Conservation (phyloP, 2,329 filamentous ascomycete genomes). For the Stachybotrys elegans region DNA sequence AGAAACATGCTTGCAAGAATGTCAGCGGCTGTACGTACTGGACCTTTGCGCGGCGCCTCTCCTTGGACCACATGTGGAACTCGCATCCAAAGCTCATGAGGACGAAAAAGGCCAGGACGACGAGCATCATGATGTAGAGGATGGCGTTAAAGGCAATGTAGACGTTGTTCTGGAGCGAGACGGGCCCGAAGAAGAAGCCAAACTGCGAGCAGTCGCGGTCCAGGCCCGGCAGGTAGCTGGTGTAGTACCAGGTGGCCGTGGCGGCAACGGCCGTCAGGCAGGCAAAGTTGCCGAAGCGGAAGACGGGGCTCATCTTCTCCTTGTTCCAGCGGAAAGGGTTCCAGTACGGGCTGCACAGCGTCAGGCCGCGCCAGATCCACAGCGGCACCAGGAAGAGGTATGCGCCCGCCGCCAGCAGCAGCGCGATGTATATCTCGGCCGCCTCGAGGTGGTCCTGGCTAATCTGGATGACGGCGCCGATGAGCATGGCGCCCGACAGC, state of each 20-base stretch:
- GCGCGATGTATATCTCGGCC: slow-evolving; percentile 25
- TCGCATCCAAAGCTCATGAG: slow-evolving; percentile 18
- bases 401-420: slow-evolving; percentile 24
- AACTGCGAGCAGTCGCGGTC: slow-evolving; percentile 19
- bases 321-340: slow-evolving; percentile 22
- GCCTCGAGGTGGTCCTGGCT: slow-evolving; percentile 15
- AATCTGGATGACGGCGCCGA: slow-evolving; percentile 23
- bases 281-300: slow-evolving; percentile 16
- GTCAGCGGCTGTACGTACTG: slow-evolving; percentile 10
- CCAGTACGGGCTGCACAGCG: slow-evolving; percentile 23
- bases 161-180: slow-evolving; percentile 17
- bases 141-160: slow-evolving; percentile 23
- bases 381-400: slow-evolving; percentile 27
- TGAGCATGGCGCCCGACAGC: slow-evolving; percentile 19
- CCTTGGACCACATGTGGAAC: slow-evolving; percentile 9
- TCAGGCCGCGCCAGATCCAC: slow-evolving; percentile 25
- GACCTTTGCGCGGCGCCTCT: slow-evolving; percentile 14
- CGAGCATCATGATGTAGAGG: slow-evolving; percentile 23
- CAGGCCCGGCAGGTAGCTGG: slow-evolving; percentile 16
- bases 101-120: slow-evolving; percentile 15
- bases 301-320: slow-evolving; percentile 19
- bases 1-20: no score
- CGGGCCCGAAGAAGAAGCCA: slow-evolving; percentile 26
- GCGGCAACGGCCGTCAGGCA: slow-evolving; percentile 21
- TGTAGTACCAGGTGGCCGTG: slow-evolving; percentile 27